Percentiles rank a stretch among this genome's conserved stretches.
Evolutionary conservation across 2,329 filamentous ascomycete species (phyloP).

Genomic region (Akanthomyces lecanii): DNA sequence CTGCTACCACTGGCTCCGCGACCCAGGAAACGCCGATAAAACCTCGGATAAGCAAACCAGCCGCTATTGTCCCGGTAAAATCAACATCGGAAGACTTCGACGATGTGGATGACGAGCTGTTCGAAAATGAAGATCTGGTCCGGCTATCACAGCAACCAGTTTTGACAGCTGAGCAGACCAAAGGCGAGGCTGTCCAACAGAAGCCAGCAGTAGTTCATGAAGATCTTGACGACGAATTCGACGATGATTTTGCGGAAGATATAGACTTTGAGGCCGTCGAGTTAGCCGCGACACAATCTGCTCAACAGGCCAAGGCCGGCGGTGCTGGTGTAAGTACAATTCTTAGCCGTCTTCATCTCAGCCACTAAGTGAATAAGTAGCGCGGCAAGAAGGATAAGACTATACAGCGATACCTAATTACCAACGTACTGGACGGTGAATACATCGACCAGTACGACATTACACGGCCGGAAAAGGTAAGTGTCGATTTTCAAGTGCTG

Average conservation of each 20-base stretch:
- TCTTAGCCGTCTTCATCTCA: constrained; percentile 23
- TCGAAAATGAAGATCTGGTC: constrained; percentile 39
- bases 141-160: constrained; percentile 18
- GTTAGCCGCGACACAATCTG: constrained; percentile 66
- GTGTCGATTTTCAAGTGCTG: constrained; percentile 17
- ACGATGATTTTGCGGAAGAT: constrained; percentile 58
- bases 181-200: constrained; percentile 15
- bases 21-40: constrained; percentile 22
- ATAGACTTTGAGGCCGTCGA: constrained; percentile 76
- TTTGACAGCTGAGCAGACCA: background rate
- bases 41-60: constrained; percentile 18
- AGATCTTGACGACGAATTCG: constrained; percentile 31
- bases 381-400: constrained; percentile 62
- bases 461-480: constrained; percentile 66
- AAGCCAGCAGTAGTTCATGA: background rate
- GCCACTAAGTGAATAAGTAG: constrained; percentile 64
- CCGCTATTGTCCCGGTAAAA: constrained; percentile 17
- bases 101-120: constrained; percentile 60
- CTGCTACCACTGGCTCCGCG: constrained; percentile 25
- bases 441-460: constrained; percentile 62
- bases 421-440: constrained; percentile 64
- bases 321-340: constrained; percentile 36
- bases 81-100: constrained; percentile 57
- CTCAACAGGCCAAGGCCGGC: constrained; percentile 28
- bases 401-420: constrained; percentile 84